Conservation (phyloP, 192 early-diverging fungal genomes). For the Coemansia aciculifera region DNA sequence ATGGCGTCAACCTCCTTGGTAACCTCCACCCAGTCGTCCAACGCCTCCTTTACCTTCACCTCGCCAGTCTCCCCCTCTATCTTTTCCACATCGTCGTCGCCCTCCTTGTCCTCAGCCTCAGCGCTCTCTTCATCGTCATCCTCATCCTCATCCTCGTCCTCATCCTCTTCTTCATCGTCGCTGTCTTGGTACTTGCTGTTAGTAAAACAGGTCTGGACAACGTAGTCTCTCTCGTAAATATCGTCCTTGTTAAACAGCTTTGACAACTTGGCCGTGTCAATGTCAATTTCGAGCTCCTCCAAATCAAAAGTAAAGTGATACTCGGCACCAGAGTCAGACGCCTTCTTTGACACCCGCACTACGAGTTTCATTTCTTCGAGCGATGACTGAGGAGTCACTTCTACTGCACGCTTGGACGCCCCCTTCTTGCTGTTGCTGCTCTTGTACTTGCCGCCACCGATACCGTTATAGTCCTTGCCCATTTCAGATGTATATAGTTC, state of each 20-base stretch:
- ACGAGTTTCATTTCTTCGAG: background rate
- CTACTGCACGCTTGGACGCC: background rate
- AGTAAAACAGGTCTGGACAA: slow-evolving; percentile 3
- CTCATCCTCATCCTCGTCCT: background rate
- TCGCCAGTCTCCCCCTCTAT: background rate
- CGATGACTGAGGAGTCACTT: background rate
- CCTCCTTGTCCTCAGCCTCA: background rate
- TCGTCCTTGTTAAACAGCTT: background rate
- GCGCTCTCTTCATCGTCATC: background rate
- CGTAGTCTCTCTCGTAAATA: background rate
- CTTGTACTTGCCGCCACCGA: slow-evolving; percentile 1
- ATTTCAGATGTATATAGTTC: background rate
- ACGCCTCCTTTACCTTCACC: background rate
- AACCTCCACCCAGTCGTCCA: slow-evolving; percentile 2
- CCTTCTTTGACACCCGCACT: background rate
- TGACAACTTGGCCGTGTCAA: background rate
- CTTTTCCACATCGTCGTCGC: background rate
- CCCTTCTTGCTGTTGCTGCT: background rate
- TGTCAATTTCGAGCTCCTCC: background rate
- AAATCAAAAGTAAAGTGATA: background rate
- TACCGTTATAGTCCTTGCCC: background rate
- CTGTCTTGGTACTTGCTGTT: background rate
- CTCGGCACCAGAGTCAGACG: background rate
- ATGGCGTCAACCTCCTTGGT: background rate
- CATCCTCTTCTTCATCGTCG: background rate